Conservation (phyloP, 495 filamentous ascomycete genomes). For the Penicillium coffeae region DNA sequence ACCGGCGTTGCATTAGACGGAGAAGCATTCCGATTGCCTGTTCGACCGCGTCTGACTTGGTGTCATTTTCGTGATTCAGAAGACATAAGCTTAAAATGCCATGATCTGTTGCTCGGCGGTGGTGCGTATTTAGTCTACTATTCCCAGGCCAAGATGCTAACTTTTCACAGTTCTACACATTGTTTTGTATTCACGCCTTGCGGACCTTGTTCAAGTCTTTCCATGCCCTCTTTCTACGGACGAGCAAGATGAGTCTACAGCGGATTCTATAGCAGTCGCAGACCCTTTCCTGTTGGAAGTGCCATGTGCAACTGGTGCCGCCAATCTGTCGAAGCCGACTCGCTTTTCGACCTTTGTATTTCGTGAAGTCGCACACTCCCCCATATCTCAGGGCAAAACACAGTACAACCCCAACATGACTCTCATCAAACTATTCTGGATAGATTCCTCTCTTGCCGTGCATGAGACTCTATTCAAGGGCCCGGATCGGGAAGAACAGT, state of each 20-base stretch:
- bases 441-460: constrained; percentile 31
- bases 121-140: too few relatives aligned
- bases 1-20: constrained; percentile 1
- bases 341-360: constrained; percentile 35
- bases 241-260: constrained; percentile 11
- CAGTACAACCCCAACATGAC: constrained; percentile 18
- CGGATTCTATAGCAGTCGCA: too few relatives aligned
- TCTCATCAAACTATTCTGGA: constrained; percentile 37
- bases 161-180: constrained; percentile 25
- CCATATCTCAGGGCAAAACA: constrained; percentile 7
- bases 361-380: constrained; percentile 28
- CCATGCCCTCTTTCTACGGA: constrained; percentile 26
- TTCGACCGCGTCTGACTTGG: constrained; percentile 35
- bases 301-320: constrained; percentile 9
- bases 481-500: constrained; percentile 1
- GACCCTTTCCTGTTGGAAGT: constrained; percentile 42
- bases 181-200: constrained; percentile 45
- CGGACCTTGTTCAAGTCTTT: constrained; percentile 32
- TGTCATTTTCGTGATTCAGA: constrained; percentile 43
- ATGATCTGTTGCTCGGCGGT: constrained; percentile 26
- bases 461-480: constrained; percentile 32
- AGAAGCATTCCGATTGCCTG: constrained; percentile 7
- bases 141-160: constrained; percentile 6
- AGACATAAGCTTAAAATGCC: constrained; percentile 41
- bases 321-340: neutral